Conservation (phyloP, 768 basidiomycete genomes). For the Nidularia pulvinata region DNA sequence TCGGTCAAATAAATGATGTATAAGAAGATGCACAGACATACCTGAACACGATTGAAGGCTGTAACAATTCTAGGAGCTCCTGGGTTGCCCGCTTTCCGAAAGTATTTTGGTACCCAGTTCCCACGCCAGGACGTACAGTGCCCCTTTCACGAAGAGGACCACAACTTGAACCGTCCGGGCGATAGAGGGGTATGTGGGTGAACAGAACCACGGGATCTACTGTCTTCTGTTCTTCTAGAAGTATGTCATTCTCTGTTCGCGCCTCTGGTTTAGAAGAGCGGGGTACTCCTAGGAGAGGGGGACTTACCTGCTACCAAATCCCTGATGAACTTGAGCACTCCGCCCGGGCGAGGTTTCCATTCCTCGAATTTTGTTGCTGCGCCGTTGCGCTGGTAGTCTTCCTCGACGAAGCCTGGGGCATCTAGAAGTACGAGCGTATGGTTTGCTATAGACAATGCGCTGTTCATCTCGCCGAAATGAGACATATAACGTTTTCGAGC, state of each 20-base stretch:
- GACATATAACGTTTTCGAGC: conserved; percentile 58
- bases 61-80: conserved; percentile 64
- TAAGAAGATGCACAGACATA: conserved; percentile 21
- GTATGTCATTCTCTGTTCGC: background rate
- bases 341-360: conserved; percentile 47
- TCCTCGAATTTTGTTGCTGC: conserved; percentile 35
- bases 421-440: conserved; percentile 77
- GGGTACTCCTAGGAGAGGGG: conserved; percentile 1
- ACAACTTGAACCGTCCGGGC: conserved; percentile 68
- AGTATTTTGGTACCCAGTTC: conserved; percentile 84
- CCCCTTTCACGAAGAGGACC: conserved; percentile 80
- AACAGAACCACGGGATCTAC: conserved; percentile 66
- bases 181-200: conserved; percentile 87
- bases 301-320: conserved; percentile 33
- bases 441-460: conserved; percentile 61
- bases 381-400: conserved; percentile 54
- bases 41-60: conserved; percentile 79
- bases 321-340: conserved; percentile 56
- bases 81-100: conserved; percentile 65
- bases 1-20: background rate
- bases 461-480: conserved; percentile 78
- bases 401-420: conserved; percentile 72
- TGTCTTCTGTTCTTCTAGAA: conserved; percentile 17
- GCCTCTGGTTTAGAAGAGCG: background rate
- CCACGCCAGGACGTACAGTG: conserved; percentile 69